Evolutionary conservation across 495 filamentous ascomycete species (phyloP), one percentile per base, ranked within the genome.

Genomic region (Corynascus novoguineensis): DNA sequence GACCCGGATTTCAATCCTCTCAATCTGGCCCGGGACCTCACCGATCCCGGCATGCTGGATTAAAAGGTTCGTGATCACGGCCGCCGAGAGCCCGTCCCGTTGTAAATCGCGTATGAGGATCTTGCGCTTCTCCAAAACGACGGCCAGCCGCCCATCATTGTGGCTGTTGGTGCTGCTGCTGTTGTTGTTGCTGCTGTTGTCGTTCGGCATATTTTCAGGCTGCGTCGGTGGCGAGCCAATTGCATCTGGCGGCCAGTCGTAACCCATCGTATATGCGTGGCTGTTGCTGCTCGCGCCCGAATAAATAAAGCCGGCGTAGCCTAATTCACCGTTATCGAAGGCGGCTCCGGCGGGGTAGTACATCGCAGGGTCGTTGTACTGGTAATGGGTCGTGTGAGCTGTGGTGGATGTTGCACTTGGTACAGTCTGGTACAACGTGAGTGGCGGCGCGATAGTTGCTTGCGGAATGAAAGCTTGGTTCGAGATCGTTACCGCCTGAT

Each of bases 31-130:
- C 22, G 55, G 17, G 0, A 19, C 8, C 11, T 2, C 10, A 8
- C 29, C 22, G 9, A 50, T 44, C 21, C 31, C 50, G 2, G 50
- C 21, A 37, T 44, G 44, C 27, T 35, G 6, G 19, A 12, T 28
- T 15, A 60, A 4, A 5, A 55, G 50, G 15, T 19, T 7, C 19
- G 9, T 8, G 27, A 60, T 52, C 28, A 42, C 29, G 0, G 34
- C 8, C 24, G 49, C 35, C 4, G 32, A 32, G 9, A 57, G 49
- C 1, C 42, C 19, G 32, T 49, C 46, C 1, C 49, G 31, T 2
- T 48, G 32, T 12, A 61, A 50, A 14, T 44, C 5, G n/a, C 22
- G 41, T 17, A 61, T 41, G 41, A 61, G 8, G 53, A 61, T 61
- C 14, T 53, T 56, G 37, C 59, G 53, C 48, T 57, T 41, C 14